Evolutionary conservation across 2,329 filamentous ascomycete species (phyloP), one percentile per base, ranked within the genome.

Genomic region (Clonostachys chloroleuca): DNA sequence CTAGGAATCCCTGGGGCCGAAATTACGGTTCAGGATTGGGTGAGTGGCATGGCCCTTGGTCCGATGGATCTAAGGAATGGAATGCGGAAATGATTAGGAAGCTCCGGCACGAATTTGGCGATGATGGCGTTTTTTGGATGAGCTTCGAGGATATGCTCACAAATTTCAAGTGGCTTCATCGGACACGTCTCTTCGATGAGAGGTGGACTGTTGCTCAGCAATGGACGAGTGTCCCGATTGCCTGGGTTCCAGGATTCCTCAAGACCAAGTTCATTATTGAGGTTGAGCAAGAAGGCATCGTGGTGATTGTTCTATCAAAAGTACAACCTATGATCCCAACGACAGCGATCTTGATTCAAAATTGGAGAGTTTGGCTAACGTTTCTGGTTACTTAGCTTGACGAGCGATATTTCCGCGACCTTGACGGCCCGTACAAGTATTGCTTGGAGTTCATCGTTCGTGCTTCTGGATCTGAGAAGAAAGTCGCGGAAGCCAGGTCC

Each of bases 41-140:
- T 43, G 86, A 88, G 64, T 89, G 86, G 85, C 83, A 77, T 46
- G 86, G 86, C 14, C 75, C 83, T 6, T 90, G 86, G 86, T 81
- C 79, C 35, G 86, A 89, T 59, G 86, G 86, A 1, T 86, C 82
- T 6, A 81, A 84, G 53, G 79, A 89, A 59, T 90, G 86, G 86
- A 89, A 83, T 2, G 70, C 84, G 0, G 79, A 87, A 56, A 87
- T 84, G 84, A 83, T 89, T 68, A 65, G 78, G 50, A 78, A 80
- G 51, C 69, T 89, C 3, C 70, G 76, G 24, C 82, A 88, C 59
- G 78, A 76, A 43, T 87, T 87, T 53, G 84, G 83, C 18, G 81
- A 88, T 52, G 83, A 87, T 53, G 84, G 84, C 13, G 69, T 67
- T 16, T 73, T 72, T 51, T 72, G 72, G 72, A 74, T 73, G 64